These are phyloP conservation scores for Phyllostachys edulis DNA, from an alignment of 176 grass and related monocot species.

Conservation along the genomic window DNA sequence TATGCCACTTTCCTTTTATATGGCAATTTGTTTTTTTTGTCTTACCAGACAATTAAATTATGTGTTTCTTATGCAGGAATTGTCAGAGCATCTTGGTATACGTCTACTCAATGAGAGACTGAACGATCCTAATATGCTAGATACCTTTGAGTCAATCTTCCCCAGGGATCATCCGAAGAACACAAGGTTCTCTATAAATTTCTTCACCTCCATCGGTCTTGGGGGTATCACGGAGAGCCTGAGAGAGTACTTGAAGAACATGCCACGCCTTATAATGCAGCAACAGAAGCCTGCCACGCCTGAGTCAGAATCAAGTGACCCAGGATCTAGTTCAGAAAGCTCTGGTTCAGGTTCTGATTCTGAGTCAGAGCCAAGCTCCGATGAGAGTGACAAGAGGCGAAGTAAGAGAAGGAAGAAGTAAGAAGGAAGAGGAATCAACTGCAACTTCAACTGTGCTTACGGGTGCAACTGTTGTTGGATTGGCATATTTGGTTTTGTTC, in stretches of 20 bases:
- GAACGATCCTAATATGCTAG: conserved; percentile 86
- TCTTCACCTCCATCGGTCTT: conserved; percentile 93
- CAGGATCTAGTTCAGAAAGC: conserved; percentile 34
- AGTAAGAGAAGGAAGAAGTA: conserved; percentile 68
- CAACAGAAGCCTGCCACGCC: conserved; percentile 60
- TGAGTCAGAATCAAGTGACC: conserved; percentile 53
- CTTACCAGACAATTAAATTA: conserved; percentile 4
- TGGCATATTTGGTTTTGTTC: conserved; percentile 2
- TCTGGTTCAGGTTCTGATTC: conserved; percentile 46
- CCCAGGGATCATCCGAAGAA: conserved; percentile 95
- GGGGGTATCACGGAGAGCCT: conserved; percentile 87
- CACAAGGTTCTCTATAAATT: conserved; percentile 85
- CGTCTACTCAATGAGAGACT: conserved; percentile 77
- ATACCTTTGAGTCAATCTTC: conserved; percentile 80
- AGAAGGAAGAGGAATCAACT: conserved; percentile 30
- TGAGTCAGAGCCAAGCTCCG: conserved; percentile 58
- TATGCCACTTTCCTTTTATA: not conserved
- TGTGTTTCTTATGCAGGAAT: conserved; percentile 44
- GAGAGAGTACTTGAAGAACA: conserved; percentile 91
- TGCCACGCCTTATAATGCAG: conserved; percentile 96
- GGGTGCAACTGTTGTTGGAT: not conserved
- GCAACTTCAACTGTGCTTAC: not conserved
- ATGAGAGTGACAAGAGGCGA: conserved; percentile 50
- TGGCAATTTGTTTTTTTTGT: conserved; percentile 8
- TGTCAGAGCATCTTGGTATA: conserved; percentile 91